A percentile compares a stretch with the other conserved stretches of the same genome.
Conservation (phyloP, 2,329 filamentous ascomycete genomes). For the Colletotrichum sp. region DNA sequence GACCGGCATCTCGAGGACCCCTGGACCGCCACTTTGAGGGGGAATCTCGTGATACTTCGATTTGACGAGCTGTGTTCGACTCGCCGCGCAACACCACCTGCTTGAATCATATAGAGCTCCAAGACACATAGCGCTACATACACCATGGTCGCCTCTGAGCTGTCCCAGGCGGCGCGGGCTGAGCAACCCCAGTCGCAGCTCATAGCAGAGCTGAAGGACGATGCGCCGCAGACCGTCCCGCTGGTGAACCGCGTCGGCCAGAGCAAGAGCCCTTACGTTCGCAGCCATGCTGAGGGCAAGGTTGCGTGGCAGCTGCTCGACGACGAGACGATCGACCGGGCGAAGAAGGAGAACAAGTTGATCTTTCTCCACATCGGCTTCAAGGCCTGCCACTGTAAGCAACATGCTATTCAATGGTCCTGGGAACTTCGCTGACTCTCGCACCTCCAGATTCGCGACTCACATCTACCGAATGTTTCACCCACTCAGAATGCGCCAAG, state of each 20-base stretch:
- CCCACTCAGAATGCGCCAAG: slow-evolving; percentile 78
- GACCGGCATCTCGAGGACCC: neutral
- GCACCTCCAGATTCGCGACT: slow-evolving; percentile 75
- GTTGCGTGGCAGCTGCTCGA: slow-evolving; percentile 94
- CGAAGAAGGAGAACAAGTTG: slow-evolving; percentile 82
- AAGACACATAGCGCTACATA: neutral
- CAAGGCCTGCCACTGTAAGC: slow-evolving; percentile 90
- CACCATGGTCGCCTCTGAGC: slow-evolving; percentile 42
- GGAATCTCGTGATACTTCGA: neutral
- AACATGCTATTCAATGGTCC: neutral
- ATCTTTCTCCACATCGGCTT: slow-evolving; percentile 96
- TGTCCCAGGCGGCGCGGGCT: slow-evolving; percentile 26
- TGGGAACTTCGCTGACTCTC: neutral
- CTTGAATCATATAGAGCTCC: neutral
- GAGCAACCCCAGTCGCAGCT: slow-evolving; percentile 33
- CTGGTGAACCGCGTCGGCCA: slow-evolving; percentile 40
- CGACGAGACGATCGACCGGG: slow-evolving; percentile 75
- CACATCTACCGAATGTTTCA: slow-evolving; percentile 92
- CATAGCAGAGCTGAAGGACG: slow-evolving; percentile 26
- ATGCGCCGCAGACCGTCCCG: slow-evolving; percentile 14
- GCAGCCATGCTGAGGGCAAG: slow-evolving; percentile 77
- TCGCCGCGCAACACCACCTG: neutral
- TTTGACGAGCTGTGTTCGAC: neutral
- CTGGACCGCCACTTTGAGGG: neutral
- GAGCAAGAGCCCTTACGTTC: slow-evolving; percentile 62